Evolutionary conservation across 768 basidiomycete genomes (phyloP), one percentile per base, ranked within the genome.

Genomic region (Xerocomus brunneocitrinus): DNA sequence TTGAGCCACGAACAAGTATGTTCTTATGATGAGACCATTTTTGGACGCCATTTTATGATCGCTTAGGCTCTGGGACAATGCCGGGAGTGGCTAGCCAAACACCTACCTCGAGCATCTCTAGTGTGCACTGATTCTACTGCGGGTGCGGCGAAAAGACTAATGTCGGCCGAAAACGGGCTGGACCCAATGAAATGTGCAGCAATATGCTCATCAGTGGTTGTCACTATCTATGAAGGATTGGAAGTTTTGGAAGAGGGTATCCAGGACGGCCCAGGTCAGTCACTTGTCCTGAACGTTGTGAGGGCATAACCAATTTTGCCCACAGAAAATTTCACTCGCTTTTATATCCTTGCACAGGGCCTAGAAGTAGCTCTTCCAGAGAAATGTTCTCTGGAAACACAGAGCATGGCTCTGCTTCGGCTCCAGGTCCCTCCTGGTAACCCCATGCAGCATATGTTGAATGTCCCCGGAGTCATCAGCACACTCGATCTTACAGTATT

Each of bases 1-100:
- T 62, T 89, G 59, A 91, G 89, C 69, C 89, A 92, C 56, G 89
- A 91, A 63, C 89, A 91, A 74, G 89, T 89, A 50, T 42, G 69
- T 60, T 24, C 38, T 27, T 45, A 47, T 36, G 30, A 35, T 47
- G 62, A 50, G 27, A 34, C 40, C 12, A 49, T 1, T 13, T 12
- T 5, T 14, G 7, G 16, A 39, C 6, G 4, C 36, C 35, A 35
- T 45, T n/a, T 52, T 46, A 58, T 36, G 47, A 47, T 50, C 10
- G 38, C 25, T 12, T 56, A 91, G 89, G 89, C 89, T 13, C 68
- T 91, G 25, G 89, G 89, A 14, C 89, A 92, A 68, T 92, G 89
- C 66, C 74, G 73, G n/a, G 71, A 63, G 16, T 91, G 87, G 69
- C 67, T 91, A 19, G 60, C 70, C 12, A 61, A 68, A 48, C 65